Base-by-base conservation (phyloP, 148 eudicot species). In the Rhododendron vialii region DNA sequence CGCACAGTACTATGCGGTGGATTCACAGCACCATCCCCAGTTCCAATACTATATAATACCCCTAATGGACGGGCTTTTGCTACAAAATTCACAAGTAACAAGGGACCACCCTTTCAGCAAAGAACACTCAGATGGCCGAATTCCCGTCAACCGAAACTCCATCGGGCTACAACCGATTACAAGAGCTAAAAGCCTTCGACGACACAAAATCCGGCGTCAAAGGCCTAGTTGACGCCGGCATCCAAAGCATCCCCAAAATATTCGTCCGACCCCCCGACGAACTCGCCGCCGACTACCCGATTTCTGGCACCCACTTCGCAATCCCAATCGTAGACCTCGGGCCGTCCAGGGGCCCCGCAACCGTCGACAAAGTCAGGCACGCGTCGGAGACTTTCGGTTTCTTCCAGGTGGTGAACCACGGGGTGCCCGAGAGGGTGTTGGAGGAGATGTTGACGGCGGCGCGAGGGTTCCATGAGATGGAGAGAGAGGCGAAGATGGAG, bases 361-460 rank as follows among this genome's bases (percentile, higher is more conserved):
- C 87, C 1, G 86, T 87, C 22, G 45, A 86, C 18, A 43, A 67
- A 24, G 81, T 88, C 5, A n/a, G 43, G 12, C 0, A 9, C 5
- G 92, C 92, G 9, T 84, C 87, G 1, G 86, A 89, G 65, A 71
- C 81, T 0, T 57, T 87, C 85, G 92, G 91, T 3, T 89, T 89
- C 63, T 91, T 91, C 82, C 92, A 87, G 63, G 84, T 91, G 85
- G 45, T 89, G 30, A 91, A 91, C 59, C 92, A 89, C 33, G 91
- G 85, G 45, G 51, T 88, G 57, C 84, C 81, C 12, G 55, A 0
- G 11, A 51, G 81, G 10, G 45, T 86, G 53, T 7, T 87, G 83
- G 85, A 77, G 35, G 83, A 9, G 79, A 87, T 87, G 88, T 7
- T 83, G 57, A 17, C 0, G 38, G 88, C 67, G 24, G 78, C 67